These are phyloP conservation scores for Metarhizium brunneum DNA, from an alignment of 2,329 filamentous ascomycete species.

Conservation along the genomic window DNA sequence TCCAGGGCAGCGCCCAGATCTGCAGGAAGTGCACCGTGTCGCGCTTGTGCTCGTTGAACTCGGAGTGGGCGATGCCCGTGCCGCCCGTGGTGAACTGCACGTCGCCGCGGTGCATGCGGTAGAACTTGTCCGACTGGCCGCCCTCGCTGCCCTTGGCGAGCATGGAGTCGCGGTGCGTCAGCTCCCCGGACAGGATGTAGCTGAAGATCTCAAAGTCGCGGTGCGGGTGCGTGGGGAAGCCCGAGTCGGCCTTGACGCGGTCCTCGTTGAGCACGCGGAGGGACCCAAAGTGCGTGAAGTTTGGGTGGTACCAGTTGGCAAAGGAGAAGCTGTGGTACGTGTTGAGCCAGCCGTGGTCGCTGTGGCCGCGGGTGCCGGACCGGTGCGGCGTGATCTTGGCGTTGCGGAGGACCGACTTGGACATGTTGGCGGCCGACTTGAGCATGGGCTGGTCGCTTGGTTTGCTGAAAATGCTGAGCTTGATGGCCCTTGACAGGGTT, in stretches of 20 bases:
- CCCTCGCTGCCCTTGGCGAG: conserved; percentile 58
- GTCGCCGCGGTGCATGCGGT: conserved; percentile 65
- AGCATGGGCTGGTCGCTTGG: conserved; percentile 17
- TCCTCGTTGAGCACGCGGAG: conserved; percentile 86
- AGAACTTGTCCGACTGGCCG: conserved; percentile 53
- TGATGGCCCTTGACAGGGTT: conserved; percentile 6
- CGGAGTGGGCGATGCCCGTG: conserved; percentile 69
- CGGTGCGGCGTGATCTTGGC: conserved; percentile 68
- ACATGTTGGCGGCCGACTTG: conserved; percentile 41
- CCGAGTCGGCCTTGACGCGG: conserved; percentile 61
- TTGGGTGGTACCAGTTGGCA: conserved; percentile 59
- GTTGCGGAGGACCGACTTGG: conserved; percentile 49
- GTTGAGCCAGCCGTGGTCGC: conserved; percentile 80
- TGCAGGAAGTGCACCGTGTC: conserved; percentile 77
- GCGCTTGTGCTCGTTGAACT: conserved; percentile 65
- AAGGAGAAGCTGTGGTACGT: conserved; percentile 83
- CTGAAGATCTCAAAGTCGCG: conserved; percentile 84
- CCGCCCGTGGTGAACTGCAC: conserved; percentile 90
- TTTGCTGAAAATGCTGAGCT: conserved; percentile 1
- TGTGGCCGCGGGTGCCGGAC: conserved; percentile 63
- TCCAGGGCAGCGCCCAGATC: conserved; percentile 80
- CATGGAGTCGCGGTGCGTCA: conserved; percentile 84
- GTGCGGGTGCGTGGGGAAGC: conserved; percentile 80
- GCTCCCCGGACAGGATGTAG: conserved; percentile 76
- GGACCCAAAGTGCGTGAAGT: conserved; percentile 60